Conservation (phyloP, 371 early-diverging fungal species). For the Actinomucor elegans region DNA sequence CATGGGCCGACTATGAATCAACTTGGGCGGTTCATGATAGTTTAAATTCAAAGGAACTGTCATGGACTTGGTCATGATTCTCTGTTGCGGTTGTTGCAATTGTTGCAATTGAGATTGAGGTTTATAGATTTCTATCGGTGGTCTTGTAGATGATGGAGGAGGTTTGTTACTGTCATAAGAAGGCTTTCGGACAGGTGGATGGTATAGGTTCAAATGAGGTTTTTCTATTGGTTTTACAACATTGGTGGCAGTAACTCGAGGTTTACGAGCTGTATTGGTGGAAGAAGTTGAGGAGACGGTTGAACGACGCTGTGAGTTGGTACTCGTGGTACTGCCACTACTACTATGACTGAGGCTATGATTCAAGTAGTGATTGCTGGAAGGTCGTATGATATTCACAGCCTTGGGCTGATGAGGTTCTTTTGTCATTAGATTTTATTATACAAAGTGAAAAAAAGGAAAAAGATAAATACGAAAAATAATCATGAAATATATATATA, state of each 20-base stretch:
- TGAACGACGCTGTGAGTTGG: not conserved
- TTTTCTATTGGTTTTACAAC: constrained; percentile 12
- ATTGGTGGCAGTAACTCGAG: constrained; percentile 6
- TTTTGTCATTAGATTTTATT: constrained; percentile 16
- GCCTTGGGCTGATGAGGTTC: constrained; percentile 28
- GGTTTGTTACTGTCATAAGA: constrained; percentile 7
- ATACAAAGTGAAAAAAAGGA: not conserved
- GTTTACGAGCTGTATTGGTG: constrained; percentile 9
- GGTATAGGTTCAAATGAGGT: constrained; percentile 24
- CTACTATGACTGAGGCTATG: constrained; percentile 7
- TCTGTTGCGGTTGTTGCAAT: not conserved
- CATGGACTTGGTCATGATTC: not conserved
- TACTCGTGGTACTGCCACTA: constrained; percentile 12
- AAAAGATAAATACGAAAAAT: not conserved
- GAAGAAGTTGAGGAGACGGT: constrained; percentile 13
- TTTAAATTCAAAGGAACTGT: constrained; percentile 1
- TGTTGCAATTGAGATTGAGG: constrained; percentile 12
- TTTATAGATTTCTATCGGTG: constrained; percentile 17
- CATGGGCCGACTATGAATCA: constrained; percentile 5
- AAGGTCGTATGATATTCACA: constrained; percentile 29
- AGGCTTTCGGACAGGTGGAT: constrained; percentile 20
- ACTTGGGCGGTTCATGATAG: too few species aligned
- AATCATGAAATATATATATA: not conserved
- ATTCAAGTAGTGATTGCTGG: not conserved
- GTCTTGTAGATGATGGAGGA: not conserved